These are phyloP conservation scores for Heritiera littoralis DNA, from an alignment of 345 rosid species.

Conservation along the genomic window DNA sequence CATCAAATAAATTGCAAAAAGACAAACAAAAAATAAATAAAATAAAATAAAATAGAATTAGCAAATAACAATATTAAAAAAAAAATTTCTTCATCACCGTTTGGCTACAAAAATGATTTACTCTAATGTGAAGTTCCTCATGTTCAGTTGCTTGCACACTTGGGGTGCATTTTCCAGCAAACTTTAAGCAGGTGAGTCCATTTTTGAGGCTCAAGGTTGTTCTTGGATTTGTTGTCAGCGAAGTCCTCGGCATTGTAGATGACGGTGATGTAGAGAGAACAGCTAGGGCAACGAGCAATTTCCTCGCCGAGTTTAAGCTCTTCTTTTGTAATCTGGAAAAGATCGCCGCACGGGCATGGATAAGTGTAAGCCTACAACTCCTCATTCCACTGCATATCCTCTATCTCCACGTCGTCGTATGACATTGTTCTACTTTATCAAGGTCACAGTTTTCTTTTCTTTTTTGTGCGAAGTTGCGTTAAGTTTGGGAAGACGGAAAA, in stretches of 20 bases:
- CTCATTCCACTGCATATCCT: conserved; percentile 51
- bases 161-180: no score
- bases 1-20: no score
- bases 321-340: conserved; percentile 86
- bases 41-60: no score
- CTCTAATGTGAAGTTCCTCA: no score
- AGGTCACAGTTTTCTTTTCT: no score
- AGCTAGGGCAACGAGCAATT: conserved; percentile 87
- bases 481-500: background rate
- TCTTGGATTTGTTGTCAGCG: conserved; percentile 23
- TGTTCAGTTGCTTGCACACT: no score
- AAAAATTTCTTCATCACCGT: no score
- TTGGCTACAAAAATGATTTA: no score
- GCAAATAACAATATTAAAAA: no score
- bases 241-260: conserved; percentile 85
- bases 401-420: conserved; percentile 81
- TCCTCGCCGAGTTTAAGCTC: conserved; percentile 85
- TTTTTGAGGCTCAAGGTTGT: no score
- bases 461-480: background rate
- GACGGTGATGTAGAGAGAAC: conserved; percentile 87
- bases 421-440: conserved; percentile 48
- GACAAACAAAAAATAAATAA: no score
- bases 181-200: no score
- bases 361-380: conserved; percentile 76
- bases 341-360: conserved; percentile 94